Conservation (phyloP, 495 filamentous ascomycete species). For the Pyronema omphalodes region DNA sequence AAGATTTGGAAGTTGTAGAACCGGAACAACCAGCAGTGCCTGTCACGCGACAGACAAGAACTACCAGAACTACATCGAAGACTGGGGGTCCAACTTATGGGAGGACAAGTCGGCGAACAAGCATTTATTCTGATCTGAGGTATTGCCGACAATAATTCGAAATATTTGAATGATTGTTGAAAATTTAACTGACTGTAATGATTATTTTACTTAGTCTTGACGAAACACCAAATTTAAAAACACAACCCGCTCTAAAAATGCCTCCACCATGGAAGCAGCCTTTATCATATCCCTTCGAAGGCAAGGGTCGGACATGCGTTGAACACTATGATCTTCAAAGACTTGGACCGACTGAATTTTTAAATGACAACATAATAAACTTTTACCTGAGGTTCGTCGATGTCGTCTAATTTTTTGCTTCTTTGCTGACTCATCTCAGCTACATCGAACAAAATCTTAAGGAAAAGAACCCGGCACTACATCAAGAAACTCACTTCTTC, state of each 20-base stretch:
- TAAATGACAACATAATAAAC: slow-evolving; percentile 81
- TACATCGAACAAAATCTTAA: slow-evolving; percentile 50
- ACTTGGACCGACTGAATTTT: slow-evolving; percentile 63
- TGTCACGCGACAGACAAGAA: too few species aligned
- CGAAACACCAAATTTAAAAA: too few species aligned
- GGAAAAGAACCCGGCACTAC: slow-evolving; percentile 34
- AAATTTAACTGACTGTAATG: too few species aligned
- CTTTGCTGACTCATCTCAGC: slow-evolving; percentile 15
- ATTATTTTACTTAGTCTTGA: too few species aligned
- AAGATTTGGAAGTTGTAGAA: too few species aligned
- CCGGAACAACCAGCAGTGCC: too few species aligned
- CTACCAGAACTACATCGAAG: too few species aligned
- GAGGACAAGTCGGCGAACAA: too few species aligned
- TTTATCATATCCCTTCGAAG: slow-evolving; percentile 49
- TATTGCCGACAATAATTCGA: too few species aligned
- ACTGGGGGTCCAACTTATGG: too few species aligned
- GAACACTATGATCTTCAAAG: slow-evolving; percentile 60
- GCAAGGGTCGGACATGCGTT: slow-evolving; percentile 55
- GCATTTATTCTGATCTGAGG: too few species aligned
- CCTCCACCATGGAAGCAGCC: slow-evolving; percentile 25
- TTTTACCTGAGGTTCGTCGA: slow-evolving; percentile 49
- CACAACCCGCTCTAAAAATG: slow-evolving; percentile 6
- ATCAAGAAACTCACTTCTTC: slow-evolving; percentile 60
- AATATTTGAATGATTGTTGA: too few species aligned
- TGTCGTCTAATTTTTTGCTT: not conserved